Conservation (phyloP, 805 yeast genomes). For the Ogataea pignaliae region DNA sequence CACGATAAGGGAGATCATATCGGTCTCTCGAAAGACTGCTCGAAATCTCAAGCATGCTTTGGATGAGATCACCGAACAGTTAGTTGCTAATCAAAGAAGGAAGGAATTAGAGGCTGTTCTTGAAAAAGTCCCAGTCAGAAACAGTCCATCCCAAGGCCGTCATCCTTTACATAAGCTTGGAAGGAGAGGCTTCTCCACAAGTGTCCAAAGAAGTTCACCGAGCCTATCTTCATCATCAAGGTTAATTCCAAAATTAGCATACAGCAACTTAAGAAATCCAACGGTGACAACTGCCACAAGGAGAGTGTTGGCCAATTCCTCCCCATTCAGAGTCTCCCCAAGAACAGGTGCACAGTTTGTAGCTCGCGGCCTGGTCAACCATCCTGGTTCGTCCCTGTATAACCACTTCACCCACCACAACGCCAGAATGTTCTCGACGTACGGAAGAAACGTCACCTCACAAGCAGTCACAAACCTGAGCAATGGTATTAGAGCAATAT, state of each 20-base stretch:
- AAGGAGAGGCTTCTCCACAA: slow-evolving; percentile 26
- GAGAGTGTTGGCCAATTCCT: slow-evolving; percentile 21
- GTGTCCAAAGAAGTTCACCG: slow-evolving; percentile 10
- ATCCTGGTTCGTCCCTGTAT: slow-evolving; percentile 29
- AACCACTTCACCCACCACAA: slow-evolving; percentile 32
- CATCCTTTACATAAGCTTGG: slow-evolving; percentile 21
- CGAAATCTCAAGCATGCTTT: slow-evolving; percentile 43
- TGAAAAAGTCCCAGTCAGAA: slow-evolving; percentile 38
- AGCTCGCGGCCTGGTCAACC: slow-evolving; percentile 18
- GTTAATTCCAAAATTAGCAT: slow-evolving; percentile 4
- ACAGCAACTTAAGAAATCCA: slow-evolving; percentile 5
- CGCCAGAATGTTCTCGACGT: slow-evolving; percentile 36
- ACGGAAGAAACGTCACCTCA: slow-evolving; percentile 36
- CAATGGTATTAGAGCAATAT: slow-evolving; percentile 37
- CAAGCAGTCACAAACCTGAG: slow-evolving; percentile 60
- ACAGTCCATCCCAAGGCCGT: slow-evolving; percentile 11
- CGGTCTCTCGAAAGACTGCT: slow-evolving; percentile 42
- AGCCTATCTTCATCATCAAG: slow-evolving; percentile 10
- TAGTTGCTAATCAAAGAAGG: slow-evolving; percentile 22
- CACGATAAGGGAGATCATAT: slow-evolving; percentile 39
- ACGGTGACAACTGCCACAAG: slow-evolving; percentile 14
- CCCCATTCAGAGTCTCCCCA: slow-evolving; percentile 24
- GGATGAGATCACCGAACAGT: slow-evolving; percentile 41
- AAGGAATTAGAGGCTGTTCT: slow-evolving; percentile 29
- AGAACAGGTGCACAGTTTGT: slow-evolving; percentile 17